These are phyloP conservation scores for Candida silvatica DNA, from an alignment of 805 yeast species.

Conservation along the genomic window DNA sequence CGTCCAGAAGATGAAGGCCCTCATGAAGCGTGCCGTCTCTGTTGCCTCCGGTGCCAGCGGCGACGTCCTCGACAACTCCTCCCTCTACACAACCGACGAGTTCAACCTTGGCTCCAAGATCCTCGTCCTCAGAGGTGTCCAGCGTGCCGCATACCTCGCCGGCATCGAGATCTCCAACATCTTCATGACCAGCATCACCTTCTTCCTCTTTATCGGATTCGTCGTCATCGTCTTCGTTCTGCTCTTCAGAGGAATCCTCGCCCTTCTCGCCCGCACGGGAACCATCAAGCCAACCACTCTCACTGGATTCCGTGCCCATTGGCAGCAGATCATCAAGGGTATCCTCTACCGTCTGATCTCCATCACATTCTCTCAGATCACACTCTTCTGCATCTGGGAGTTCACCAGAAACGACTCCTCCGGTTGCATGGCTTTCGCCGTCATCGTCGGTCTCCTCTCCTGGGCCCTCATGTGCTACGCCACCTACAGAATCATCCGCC, in stretches of 20 bases:
- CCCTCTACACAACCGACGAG: conserved; percentile 66
- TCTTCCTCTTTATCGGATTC: conserved; percentile 71
- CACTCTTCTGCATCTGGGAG: conserved; percentile 83
- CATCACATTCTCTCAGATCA: conserved; percentile 82
- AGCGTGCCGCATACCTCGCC: conserved; percentile 81
- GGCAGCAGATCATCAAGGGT: conserved; percentile 84
- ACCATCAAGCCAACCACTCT: conserved; percentile 58
- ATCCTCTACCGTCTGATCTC: conserved; percentile 74
- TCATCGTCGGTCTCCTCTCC: conserved; percentile 52
- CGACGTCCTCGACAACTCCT: conserved; percentile 40
- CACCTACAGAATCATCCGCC: conserved; percentile 58
- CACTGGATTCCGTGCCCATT: conserved; percentile 69
- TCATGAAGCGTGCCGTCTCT: conserved; percentile 29
- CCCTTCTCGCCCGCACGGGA: conserved; percentile 48
- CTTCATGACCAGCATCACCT: conserved; percentile 79
- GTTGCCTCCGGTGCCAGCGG: conserved; percentile 30
- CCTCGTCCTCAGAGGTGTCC: conserved; percentile 80
- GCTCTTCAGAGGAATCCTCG: conserved; percentile 63
- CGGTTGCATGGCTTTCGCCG: conserved; percentile 76
- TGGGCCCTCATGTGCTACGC: conserved; percentile 62
- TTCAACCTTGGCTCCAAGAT: conserved; percentile 57
- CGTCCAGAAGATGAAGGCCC: conserved; percentile 50
- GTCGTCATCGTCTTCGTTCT: conserved; percentile 46
- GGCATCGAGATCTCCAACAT: conserved; percentile 79
- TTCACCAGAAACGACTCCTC: conserved; percentile 75